Conservation (phyloP, 305 asterid genomes). For the Fraxinus velutina region DNA sequence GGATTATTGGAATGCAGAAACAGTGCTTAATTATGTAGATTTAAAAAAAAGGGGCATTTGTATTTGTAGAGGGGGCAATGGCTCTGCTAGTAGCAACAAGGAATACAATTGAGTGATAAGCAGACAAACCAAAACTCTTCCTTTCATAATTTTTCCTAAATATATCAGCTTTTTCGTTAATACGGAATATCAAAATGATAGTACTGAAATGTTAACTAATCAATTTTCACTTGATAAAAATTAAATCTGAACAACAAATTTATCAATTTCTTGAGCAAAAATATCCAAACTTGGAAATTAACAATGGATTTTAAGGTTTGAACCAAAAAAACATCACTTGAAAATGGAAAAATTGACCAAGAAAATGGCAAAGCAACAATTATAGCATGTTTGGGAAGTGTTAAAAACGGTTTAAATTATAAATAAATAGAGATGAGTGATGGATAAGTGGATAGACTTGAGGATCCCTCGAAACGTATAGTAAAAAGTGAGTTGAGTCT, state of each 20-base stretch:
- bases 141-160: background rate
- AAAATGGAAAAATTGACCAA: background rate
- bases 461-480: too few relatives aligned
- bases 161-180: background rate
- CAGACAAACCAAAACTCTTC: constrained; percentile 8
- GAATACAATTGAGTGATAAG: background rate
- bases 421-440: too few relatives aligned
- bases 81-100: background rate
- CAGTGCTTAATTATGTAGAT: background rate
- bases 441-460: too few relatives aligned
- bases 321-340: background rate
- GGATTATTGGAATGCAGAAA: background rate
- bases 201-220: constrained; percentile 11
- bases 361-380: constrained; percentile 8
- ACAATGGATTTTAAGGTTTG: background rate
- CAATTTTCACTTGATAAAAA: constrained; percentile 12
- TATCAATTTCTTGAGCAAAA: background rate
- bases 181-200: constrained; percentile 7
- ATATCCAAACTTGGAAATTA: background rate
- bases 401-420: too few relatives aligned
- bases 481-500: too few relatives aligned
- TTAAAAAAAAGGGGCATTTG: background rate
- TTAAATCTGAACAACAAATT: constrained; percentile 8
- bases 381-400: too few relatives aligned
- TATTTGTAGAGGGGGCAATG: background rate